Percentiles rank a stretch among this genome's conserved stretches.
phyloP scores from a whole-genome alignment of 163 green algal genomes.

The Prototheca stagnorum region DNA sequence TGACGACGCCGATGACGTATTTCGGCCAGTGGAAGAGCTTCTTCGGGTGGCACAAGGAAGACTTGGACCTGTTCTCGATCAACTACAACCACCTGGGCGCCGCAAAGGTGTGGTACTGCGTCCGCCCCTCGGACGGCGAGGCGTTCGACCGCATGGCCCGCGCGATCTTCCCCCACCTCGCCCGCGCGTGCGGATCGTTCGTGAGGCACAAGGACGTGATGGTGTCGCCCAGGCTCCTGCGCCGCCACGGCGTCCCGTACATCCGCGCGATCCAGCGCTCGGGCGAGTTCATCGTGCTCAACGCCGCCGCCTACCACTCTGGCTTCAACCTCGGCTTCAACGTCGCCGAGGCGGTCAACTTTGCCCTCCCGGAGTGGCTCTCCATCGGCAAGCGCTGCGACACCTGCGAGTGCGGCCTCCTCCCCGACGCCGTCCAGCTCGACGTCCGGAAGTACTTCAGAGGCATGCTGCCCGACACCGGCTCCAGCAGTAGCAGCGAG shows the following conservation, averaged over 20 bases:
- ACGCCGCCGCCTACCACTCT: conserved; percentile 51
- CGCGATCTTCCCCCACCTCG: conserved; percentile 54
- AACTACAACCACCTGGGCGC: conserved; percentile 73
- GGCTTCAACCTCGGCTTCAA: conserved; percentile 72
- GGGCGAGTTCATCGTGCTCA: conserved; percentile 82
- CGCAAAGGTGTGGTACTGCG: conserved; percentile 73
- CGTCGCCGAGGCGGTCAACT: conserved; percentile 69
- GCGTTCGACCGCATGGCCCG: conserved; percentile 68
- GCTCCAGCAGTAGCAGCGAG: too few species aligned
- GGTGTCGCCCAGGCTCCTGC: conserved; percentile 34
- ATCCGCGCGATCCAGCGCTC: conserved; percentile 54
- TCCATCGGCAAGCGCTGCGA: conserved; percentile 30
- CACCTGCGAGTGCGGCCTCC: conserved; percentile 45
- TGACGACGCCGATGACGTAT: conserved; percentile 89
- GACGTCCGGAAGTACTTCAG: conserved; percentile 67
- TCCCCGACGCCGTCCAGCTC: conserved; percentile 56
- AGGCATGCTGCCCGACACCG: too few species aligned
- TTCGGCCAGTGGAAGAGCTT: conserved; percentile 75
- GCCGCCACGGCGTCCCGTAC: conserved; percentile 9
- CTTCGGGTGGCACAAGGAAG: conserved; percentile 45
- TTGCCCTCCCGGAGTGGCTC: conserved; percentile 51
- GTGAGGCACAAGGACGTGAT: conserved; percentile 82
- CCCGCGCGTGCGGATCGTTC: conserved; percentile 51
- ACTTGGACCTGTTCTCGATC: conserved; percentile 55
- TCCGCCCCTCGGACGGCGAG: conserved; percentile 38